Percentiles rank a stretch among this genome's conserved stretches.
Conservation (phyloP, 2,329 filamentous ascomycete genomes). For the Fonsecaea multimorphosa region DNA sequence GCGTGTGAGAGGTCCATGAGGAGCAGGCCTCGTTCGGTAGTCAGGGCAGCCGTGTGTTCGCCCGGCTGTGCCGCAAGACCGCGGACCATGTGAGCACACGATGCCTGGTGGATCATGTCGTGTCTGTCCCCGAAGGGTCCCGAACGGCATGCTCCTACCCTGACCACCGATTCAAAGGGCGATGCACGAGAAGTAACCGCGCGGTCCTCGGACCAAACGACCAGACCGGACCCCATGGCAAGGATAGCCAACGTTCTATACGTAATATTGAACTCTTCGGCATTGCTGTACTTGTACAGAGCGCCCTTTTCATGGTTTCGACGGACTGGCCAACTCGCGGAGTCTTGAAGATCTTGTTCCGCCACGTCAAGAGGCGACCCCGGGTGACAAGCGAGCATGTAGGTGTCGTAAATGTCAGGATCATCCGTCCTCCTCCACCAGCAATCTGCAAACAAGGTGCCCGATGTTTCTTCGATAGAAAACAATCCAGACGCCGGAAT, state of each 20-base stretch:
- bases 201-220: conserved; percentile 5
- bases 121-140: not conserved
- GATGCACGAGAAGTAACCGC: too few species aligned
- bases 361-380: not conserved
- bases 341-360: not conserved
- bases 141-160: not conserved
- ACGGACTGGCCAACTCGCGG: not conserved
- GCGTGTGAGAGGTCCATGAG: conserved; percentile 8
- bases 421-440: not conserved
- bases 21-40: not conserved
- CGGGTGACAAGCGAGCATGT: not conserved
- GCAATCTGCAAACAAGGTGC: conserved; percentile 9
- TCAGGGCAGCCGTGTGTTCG: not conserved
- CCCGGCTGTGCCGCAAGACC: conserved; percentile 7
- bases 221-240: conserved; percentile 4
- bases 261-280: not conserved
- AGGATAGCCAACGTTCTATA: not conserved
- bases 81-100: not conserved
- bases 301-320: not conserved
- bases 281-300: not conserved
- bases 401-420: not conserved
- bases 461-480: conserved; percentile 3
- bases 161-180: not conserved
- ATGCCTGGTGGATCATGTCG: not conserved
- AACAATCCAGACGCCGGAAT: not conserved